phyloP scores from a whole-genome alignment of 2,329 filamentous ascomycete genomes.

The Curvularia hawaiiensis region DNA sequence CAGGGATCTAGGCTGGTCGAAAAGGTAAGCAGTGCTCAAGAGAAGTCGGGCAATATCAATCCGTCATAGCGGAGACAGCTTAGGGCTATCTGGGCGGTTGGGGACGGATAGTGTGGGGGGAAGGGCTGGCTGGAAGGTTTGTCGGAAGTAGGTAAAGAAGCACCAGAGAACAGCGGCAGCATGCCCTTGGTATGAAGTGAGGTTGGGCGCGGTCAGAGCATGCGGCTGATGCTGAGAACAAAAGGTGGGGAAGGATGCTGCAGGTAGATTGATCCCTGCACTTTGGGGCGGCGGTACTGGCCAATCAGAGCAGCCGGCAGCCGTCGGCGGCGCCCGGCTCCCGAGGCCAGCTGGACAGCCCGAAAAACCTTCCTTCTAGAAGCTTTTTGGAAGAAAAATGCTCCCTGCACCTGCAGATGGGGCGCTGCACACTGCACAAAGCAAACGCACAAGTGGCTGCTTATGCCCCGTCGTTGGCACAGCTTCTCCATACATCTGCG shows the following conservation, averaged over 20 bases:
- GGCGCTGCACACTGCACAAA: background rate
- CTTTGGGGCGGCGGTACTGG: constrained; percentile 11
- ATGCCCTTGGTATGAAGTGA: constrained; percentile 13
- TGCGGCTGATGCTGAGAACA: constrained; percentile 34
- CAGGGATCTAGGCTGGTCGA: constrained; percentile 22
- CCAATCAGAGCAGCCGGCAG: constrained; percentile 18
- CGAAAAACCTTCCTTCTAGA: constrained; percentile 15
- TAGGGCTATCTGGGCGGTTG: constrained; percentile 7
- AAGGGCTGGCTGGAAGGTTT: constrained; percentile 13
- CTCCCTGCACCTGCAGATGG: constrained; percentile 1
- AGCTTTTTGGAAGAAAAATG: constrained; percentile 12
- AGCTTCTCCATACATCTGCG: background rate
- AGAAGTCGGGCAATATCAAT: constrained; percentile 22
- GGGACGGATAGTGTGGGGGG: constrained; percentile 13
- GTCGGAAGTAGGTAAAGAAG: constrained; percentile 16
- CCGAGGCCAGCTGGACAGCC: background rate
- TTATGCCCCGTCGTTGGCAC: background rate
- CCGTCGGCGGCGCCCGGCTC: constrained; percentile 4
- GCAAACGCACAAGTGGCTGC: background rate
- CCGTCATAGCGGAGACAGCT: constrained; percentile 28
- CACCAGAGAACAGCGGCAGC: constrained; percentile 10
- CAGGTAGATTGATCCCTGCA: constrained; percentile 28
- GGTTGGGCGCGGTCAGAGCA: constrained; percentile 26
- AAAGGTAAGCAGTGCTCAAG: constrained; percentile 20
- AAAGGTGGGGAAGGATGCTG: constrained; percentile 38